phyloP scores from a whole-genome alignment of 2,329 filamentous ascomycete species.

The Pestalotiopsis sp. region DNA sequence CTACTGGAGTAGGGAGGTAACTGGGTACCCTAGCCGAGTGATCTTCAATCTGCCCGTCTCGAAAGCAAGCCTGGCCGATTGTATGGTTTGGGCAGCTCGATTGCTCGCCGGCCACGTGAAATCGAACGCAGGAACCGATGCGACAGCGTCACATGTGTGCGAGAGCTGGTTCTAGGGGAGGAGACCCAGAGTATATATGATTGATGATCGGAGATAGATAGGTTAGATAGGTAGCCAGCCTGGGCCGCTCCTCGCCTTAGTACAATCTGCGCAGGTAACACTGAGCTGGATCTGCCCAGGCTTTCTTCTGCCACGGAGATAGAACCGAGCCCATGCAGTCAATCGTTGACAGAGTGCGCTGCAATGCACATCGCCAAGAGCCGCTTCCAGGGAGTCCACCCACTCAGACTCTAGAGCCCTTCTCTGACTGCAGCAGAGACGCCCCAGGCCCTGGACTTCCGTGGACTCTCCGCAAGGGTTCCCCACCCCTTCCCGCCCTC shows the following conservation, averaged over 20 bases:
- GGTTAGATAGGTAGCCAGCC: not conserved
- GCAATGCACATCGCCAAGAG: not conserved
- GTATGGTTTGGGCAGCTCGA: constrained; percentile 8
- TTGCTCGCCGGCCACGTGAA: constrained; percentile 8
- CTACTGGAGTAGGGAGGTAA: constrained; percentile 7
- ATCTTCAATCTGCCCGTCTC: not conserved
- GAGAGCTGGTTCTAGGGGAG: not conserved
- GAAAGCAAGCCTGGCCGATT: not conserved
- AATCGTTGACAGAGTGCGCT: not conserved
- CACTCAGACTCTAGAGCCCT: not conserved
- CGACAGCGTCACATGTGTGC: constrained; percentile 7
- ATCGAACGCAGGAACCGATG: constrained; percentile 6
- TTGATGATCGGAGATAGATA: constrained; percentile 1
- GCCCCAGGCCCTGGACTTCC: not conserved
- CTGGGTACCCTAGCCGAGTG: constrained; percentile 9
- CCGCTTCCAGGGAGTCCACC: not conserved
- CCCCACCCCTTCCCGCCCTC: not conserved
- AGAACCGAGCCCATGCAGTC: not conserved
- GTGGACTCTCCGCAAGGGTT: not conserved
- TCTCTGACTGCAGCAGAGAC: not conserved
- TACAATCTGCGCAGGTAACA: constrained; percentile 1
- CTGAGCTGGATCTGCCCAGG: not conserved
- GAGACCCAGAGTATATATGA: not conserved
- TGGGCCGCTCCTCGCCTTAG: not conserved
- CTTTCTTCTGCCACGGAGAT: not conserved